A percentile compares a stretch with the other conserved stretches of the same genome.
Conservation (phyloP, 129 eudicot species). For the Chrysanthemum lavandulifolium region DNA sequence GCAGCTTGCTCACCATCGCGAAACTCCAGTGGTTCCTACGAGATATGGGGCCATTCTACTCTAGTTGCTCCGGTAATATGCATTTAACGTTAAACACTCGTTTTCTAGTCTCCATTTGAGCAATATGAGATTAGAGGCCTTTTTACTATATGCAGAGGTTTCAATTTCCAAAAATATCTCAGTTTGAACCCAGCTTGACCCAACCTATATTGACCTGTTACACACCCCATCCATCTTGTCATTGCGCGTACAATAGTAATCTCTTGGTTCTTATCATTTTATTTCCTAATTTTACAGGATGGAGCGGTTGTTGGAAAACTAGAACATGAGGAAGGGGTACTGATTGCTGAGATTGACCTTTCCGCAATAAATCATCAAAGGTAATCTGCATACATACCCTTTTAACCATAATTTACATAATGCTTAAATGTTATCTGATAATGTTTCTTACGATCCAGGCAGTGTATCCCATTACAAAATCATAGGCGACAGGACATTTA, state of each 20-base stretch:
- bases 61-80: not conserved
- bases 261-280: not conserved
- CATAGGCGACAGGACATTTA: not conserved
- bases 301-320: not conserved
- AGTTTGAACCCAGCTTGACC: no score
- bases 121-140: no score
- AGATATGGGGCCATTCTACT: constrained; percentile 18
- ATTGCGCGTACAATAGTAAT: no score
- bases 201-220: not conserved
- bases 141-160: no score
- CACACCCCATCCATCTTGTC: not conserved
- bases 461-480: constrained; percentile 1
- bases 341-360: not conserved
- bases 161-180: no score
- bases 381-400: not conserved
- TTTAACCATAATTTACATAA: not conserved
- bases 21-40: constrained; percentile 6
- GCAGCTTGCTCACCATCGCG: constrained; percentile 15
- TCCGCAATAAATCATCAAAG: not conserved
- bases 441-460: constrained; percentile 12
- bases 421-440: not conserved
- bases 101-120: not conserved
- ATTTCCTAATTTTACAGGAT: not conserved
- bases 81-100: no score
- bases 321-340: not conserved